These are phyloP conservation scores for Ballota nigra DNA, from an alignment of 257 asterid species.

Conservation along the genomic window DNA sequence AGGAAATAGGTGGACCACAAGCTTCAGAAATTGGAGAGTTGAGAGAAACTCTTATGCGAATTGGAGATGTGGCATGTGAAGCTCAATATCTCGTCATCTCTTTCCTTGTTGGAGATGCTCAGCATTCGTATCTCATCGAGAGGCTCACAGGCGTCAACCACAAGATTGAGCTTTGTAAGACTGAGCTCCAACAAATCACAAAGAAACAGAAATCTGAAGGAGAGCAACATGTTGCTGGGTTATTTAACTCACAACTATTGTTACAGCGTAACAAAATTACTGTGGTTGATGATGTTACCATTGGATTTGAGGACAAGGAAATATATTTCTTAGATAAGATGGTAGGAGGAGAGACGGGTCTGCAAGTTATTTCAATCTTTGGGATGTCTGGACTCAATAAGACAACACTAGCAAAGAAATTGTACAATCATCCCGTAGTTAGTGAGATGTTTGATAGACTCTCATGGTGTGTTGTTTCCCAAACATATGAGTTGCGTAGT, in stretches of 20 bases:
- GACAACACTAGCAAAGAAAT: neutral
- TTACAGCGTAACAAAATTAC: neutral
- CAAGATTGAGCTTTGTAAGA: neutral
- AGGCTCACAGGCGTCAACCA: neutral
- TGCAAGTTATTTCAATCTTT: slow-evolving; percentile 1
- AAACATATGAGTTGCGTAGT: neutral
- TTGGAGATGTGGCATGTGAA: slow-evolving; percentile 19
- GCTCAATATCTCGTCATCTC: slow-evolving; percentile 15
- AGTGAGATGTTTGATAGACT: slow-evolving; percentile 15
- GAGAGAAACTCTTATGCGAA: neutral
- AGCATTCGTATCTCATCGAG: neutral
- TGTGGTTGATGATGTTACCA: neutral
- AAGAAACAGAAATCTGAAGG: neutral
- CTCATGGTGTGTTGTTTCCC: slow-evolving; percentile 26
- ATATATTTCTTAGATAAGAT: neutral
- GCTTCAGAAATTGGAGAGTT: neutral
- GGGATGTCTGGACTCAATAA: neutral
- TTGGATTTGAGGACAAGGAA: slow-evolving; percentile 15
- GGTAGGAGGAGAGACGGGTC: neutral
- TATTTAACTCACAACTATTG: neutral
- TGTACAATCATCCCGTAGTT: slow-evolving; percentile 16
- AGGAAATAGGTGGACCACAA: neutral
- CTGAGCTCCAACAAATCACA: too few relatives aligned
- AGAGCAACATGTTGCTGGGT: neutral
- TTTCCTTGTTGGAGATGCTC: slow-evolving; percentile 5